These are phyloP conservation scores for Geopyxis carbonaria DNA, from an alignment of 495 filamentous ascomycete species.

Conservation along the genomic window DNA sequence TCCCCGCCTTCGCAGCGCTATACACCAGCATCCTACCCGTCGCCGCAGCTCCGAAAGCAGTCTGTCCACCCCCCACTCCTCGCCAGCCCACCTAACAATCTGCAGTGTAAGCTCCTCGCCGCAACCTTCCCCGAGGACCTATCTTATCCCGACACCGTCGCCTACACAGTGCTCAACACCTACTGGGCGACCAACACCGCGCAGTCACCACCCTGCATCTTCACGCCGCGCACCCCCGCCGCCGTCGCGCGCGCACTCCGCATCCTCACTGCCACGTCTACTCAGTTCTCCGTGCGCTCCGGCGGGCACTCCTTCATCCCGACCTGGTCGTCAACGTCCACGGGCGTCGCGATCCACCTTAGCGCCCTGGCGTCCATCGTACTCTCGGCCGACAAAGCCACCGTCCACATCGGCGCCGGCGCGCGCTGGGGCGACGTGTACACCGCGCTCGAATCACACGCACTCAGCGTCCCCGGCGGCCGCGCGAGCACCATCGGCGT, in stretches of 20 bases:
- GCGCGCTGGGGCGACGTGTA: slow-evolving; percentile 38
- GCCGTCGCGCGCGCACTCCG: not conserved
- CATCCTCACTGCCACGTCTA: not conserved
- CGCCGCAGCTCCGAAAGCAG: too few species aligned
- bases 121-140: not conserved
- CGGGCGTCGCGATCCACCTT: not conserved
- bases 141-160: not conserved
- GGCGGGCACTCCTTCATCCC: slow-evolving; percentile 32
- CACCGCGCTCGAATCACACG: slow-evolving; percentile 29
- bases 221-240: slow-evolving; percentile 1
- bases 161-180: not conserved
- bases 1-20: too few species aligned
- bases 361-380: slow-evolving; percentile 3
- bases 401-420: slow-evolving; percentile 34
- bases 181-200: slow-evolving; percentile 1
- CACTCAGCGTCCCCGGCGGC: slow-evolving; percentile 35
- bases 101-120: slow-evolving; percentile 3
- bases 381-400: not conserved
- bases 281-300: slow-evolving; percentile 32
- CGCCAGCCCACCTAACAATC: too few species aligned
- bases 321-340: slow-evolving; percentile 17
- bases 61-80: too few species aligned
- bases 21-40: too few species aligned
- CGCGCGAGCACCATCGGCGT: slow-evolving; percentile 31
- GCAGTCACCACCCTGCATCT: slow-evolving; percentile 1